A percentile compares a stretch with the other conserved stretches of the same genome.
phyloP scores from a whole-genome alignment of 2,329 filamentous ascomycete species.

The Corniculantispora saksenae region DNA sequence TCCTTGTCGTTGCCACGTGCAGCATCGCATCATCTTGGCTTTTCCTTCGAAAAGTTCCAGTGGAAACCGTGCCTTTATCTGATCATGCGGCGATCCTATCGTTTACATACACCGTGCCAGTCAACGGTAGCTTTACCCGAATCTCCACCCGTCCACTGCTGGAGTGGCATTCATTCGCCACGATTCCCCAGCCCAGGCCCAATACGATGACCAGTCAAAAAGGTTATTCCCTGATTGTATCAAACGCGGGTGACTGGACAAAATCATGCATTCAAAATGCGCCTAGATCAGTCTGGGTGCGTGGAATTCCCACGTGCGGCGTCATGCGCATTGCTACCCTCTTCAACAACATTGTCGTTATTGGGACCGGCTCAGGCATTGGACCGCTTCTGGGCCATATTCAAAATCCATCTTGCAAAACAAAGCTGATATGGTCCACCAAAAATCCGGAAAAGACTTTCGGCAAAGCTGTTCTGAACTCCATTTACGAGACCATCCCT shows the following conservation, averaged over 20 bases:
- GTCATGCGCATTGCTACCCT: constrained; percentile 68
- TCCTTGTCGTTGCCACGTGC: constrained; percentile 62
- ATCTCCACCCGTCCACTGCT: constrained; percentile 63
- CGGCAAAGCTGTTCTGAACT: constrained; percentile 55
- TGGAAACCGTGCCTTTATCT: constrained; percentile 68
- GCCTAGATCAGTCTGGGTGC: constrained; percentile 65
- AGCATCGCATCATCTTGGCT: constrained; percentile 74
- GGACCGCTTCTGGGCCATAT: constrained; percentile 66
- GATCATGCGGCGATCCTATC: constrained; percentile 71
- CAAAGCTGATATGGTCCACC: constrained; percentile 70
- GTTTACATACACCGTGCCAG: constrained; percentile 63
- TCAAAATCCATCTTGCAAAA: constrained; percentile 48
- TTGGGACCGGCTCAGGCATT: constrained; percentile 74
- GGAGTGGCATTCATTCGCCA: constrained; percentile 78
- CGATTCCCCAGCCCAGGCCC: constrained; percentile 66
- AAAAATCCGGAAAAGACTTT: constrained; percentile 63
- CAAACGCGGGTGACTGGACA: constrained; percentile 77
- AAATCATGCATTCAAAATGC: constrained; percentile 60
- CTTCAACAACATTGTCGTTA: constrained; percentile 65
- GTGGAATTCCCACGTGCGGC: constrained; percentile 66
- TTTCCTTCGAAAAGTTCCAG: constrained; percentile 65
- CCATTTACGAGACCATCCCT: constrained; percentile 59
- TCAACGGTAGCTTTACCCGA: constrained; percentile 49
- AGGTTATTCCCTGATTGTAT: constrained; percentile 69
- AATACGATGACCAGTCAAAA: constrained; percentile 30